These are phyloP conservation scores for Aureobasidium sp. DNA, from an alignment of 2,329 filamentous ascomycete species.

Conservation along the genomic window DNA sequence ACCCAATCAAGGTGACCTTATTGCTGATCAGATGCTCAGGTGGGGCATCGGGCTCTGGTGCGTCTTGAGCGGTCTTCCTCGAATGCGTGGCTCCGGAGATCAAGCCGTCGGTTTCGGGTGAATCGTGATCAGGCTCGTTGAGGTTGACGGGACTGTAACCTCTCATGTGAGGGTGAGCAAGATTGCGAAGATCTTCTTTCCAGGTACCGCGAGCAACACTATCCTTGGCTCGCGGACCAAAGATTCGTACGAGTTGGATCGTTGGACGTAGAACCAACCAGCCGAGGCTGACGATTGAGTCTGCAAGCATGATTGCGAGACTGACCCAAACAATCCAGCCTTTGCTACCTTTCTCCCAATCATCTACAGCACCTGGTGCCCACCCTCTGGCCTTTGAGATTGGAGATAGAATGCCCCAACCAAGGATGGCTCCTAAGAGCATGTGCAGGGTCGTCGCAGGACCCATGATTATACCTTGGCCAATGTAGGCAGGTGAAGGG, in stretches of 20 bases:
- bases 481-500: constrained; percentile 92
- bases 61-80: constrained; percentile 25
- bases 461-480: constrained; percentile 98
- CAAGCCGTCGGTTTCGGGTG: background rate
- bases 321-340: constrained; percentile 99
- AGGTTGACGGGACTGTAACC: constrained; percentile 33
- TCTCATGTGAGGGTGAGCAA: constrained; percentile 27
- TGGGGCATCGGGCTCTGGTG: constrained; percentile 68
- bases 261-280: constrained; percentile 64
- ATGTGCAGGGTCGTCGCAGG: constrained; percentile 92
- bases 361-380: constrained; percentile 77
- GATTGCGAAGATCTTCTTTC: constrained; percentile 25
- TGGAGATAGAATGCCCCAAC: constrained; percentile 86
- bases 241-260: constrained; percentile 38
- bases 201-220: constrained; percentile 21
- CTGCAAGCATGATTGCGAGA: constrained; percentile 90
- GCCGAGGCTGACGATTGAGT: constrained; percentile 79
- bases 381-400: constrained; percentile 77
- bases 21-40: constrained; percentile 70
- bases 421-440: constrained; percentile 79
- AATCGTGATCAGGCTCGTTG: constrained; percentile 19
- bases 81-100: background rate
- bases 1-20: constrained; percentile 62
- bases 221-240: constrained; percentile 27
- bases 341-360: constrained; percentile 91